phyloP scores from a whole-genome alignment of 1,139 yeast species.

The Meyerozyma carpophila region DNA sequence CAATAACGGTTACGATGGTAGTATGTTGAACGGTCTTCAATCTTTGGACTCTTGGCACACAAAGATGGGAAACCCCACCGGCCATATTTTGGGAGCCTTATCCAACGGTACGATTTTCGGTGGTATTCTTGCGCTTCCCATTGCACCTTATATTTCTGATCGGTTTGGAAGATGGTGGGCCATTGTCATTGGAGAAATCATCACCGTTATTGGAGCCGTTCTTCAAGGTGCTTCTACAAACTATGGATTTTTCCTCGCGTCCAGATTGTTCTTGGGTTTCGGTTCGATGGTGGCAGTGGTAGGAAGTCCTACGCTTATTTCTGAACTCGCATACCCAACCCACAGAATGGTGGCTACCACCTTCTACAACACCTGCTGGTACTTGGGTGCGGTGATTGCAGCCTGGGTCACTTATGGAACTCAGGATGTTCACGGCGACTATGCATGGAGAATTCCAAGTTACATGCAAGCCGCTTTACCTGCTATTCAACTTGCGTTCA shows the following conservation, averaged over 20 bases:
- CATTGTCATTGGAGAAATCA: constrained; percentile 20
- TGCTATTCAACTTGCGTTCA: constrained; percentile 17
- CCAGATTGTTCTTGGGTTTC: constrained; percentile 4
- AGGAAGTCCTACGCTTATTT: constrained; percentile 3
- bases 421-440: constrained; percentile 10
- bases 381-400: constrained; percentile 37
- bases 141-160: constrained; percentile 22
- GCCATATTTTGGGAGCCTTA: constrained; percentile 41
- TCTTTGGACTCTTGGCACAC: constrained; percentile 31
- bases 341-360: constrained; percentile 4
- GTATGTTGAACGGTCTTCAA: constrained; percentile 48
- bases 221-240: constrained; percentile 4
- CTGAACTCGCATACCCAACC: constrained; percentile 3
- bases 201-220: constrained; percentile 29
- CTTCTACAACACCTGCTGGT: constrained; percentile 4
- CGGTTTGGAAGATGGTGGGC: constrained; percentile 29
- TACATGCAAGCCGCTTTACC: constrained; percentile 39
- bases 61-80: constrained; percentile 35
- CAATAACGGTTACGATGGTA: constrained; percentile 49
- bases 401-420: constrained; percentile 52
- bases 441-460: constrained; percentile 44
- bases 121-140: constrained; percentile 12
- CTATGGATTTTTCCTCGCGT: constrained; percentile 4
- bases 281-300: constrained; percentile 3
- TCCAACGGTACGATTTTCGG: constrained; percentile 28